Evolutionary conservation across 345 rosid genomes (phyloP).

Genomic region (Microthlaspi erraticum): DNA sequence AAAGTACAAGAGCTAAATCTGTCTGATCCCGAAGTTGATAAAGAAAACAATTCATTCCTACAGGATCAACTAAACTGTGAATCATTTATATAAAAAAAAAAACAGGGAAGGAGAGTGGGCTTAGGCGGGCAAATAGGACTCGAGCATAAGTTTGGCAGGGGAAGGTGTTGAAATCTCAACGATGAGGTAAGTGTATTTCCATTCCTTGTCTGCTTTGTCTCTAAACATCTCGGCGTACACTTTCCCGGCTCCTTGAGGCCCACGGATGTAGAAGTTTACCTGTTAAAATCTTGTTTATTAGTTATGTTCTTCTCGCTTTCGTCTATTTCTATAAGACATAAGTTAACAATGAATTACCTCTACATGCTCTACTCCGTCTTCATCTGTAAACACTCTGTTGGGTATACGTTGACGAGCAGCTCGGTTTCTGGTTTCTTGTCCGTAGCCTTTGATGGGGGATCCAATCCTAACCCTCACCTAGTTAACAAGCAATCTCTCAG

Average conservation of each 20-base stretch:
- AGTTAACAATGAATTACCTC: slow-evolving; percentile 55
- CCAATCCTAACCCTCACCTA: slow-evolving; percentile 98
- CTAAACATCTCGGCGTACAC: slow-evolving; percentile 90
- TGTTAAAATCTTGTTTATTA: slow-evolving; percentile 28
- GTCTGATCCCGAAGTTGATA: too few species aligned
- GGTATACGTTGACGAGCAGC: slow-evolving; percentile 97
- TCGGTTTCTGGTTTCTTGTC: slow-evolving; percentile 94
- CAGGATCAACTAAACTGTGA: not conserved
- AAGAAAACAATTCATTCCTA: too few species aligned
- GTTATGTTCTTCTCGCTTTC: not conserved
- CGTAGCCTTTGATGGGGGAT: slow-evolving; percentile 94
- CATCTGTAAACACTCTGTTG: slow-evolving; percentile 76
- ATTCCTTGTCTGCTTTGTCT: slow-evolving; percentile 79
- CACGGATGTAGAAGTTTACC: slow-evolving; percentile 84
- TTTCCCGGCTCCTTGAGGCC: slow-evolving; percentile 96
- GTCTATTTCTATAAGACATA: not conserved
- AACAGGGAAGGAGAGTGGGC: not conserved
- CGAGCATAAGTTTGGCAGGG: slow-evolving; percentile 71
- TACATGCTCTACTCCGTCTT: slow-evolving; percentile 92
- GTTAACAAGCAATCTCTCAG: slow-evolving; percentile 23
- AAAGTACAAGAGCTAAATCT: too few species aligned
- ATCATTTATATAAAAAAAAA: not conserved
- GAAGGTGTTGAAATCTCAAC: slow-evolving; percentile 81
- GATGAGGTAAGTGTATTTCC: slow-evolving; percentile 86
- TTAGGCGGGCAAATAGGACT: slow-evolving; percentile 83